Base-by-base conservation (phyloP, 208 protist species). In the Porcisia deanei region DNA sequence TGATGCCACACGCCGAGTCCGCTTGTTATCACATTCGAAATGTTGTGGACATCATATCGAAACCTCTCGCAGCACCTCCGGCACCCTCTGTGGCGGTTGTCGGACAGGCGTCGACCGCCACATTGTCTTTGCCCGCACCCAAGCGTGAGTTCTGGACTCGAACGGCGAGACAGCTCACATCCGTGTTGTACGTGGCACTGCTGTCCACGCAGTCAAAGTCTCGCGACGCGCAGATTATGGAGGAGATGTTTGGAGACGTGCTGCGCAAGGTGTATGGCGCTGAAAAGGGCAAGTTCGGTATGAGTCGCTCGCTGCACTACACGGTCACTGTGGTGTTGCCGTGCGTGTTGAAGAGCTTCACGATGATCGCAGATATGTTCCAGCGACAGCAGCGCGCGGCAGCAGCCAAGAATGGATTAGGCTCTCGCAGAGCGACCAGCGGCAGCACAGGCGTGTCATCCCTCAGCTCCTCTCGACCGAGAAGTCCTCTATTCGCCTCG, bases 1-100 rank as follows among this genome's bases (percentile, higher is more conserved):
- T 82, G 77, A 67, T 82, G 49, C 77, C 77, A 3, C 72, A 58
- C 9, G 77, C 72, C 10, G 72, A 82, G 34, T 53, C 72, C n/a
- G 68, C 77, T 2, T 58, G 57, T 16, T 71, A 61, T n/a, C 63
- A 82, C 72, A 71, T 82, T 20, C 1, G 49, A 30, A 45, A 45
- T n/a, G 59, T 82, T 7, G 39, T 74, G 20, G 65, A 3, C n/a
- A 64, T 77, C 8, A 41, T 59, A 20, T 25, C 47, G 7, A 45
- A 66, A 16, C 61, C 61, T 49, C 3, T 65, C 9, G 4, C 41
- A 20, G 61, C 61, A 34, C 61, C 10, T 3, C 20, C 16, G 34
- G 14, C 39, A 25, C 41, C 61, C 6, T 45, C 39, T 5, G 30
- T 6, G 7, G 61, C 65, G 45, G 43, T 73, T 7, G 49, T 3